Evolutionary conservation across 768 basidiomycete species (phyloP).

Genomic region (Pseudohyphozyma bogoriensis): DNA sequence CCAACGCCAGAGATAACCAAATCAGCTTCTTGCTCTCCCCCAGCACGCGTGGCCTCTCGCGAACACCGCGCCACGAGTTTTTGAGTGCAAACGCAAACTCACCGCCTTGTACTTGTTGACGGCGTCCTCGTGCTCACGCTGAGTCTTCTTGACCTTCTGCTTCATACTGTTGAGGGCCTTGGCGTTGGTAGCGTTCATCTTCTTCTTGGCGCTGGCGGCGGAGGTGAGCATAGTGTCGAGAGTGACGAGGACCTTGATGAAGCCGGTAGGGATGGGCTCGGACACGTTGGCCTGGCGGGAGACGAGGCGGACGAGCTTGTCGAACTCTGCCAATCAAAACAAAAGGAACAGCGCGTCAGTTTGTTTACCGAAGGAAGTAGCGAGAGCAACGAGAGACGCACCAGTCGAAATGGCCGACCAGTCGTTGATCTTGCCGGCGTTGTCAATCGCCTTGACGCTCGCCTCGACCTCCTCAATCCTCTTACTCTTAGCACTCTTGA

Average conservation of each 20-base stretch:
- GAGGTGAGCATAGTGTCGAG: constrained; percentile 67
- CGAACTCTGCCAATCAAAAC: constrained; percentile 62
- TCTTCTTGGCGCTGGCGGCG: constrained; percentile 79
- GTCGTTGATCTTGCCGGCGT: constrained; percentile 90
- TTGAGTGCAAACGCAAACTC: constrained; percentile 33
- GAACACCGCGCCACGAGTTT: not conserved
- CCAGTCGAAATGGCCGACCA: constrained; percentile 87
- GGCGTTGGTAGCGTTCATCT: constrained; percentile 84
- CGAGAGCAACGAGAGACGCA: constrained; percentile 40
- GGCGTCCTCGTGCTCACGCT: constrained; percentile 77
- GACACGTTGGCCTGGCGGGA: constrained; percentile 74
- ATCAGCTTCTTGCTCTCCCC: no score
- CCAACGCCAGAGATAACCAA: no score
- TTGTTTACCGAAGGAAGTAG: not conserved
- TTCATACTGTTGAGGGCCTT: constrained; percentile 95
- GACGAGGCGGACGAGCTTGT: constrained; percentile 84
- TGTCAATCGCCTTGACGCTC: constrained; percentile 81
- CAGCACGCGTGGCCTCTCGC: not conserved
- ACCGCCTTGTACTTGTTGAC: constrained; percentile 71
- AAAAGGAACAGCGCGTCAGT: not conserved
- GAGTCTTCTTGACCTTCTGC: constrained; percentile 85
- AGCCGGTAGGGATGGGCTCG: constrained; percentile 79
- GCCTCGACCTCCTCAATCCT: constrained; percentile 90
- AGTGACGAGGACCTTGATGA: constrained; percentile 58
- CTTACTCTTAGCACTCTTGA: constrained; percentile 84